Evolutionary conservation across 2,329 filamentous ascomycete species (phyloP).

Genomic region (Geosmithia putterillii): DNA sequence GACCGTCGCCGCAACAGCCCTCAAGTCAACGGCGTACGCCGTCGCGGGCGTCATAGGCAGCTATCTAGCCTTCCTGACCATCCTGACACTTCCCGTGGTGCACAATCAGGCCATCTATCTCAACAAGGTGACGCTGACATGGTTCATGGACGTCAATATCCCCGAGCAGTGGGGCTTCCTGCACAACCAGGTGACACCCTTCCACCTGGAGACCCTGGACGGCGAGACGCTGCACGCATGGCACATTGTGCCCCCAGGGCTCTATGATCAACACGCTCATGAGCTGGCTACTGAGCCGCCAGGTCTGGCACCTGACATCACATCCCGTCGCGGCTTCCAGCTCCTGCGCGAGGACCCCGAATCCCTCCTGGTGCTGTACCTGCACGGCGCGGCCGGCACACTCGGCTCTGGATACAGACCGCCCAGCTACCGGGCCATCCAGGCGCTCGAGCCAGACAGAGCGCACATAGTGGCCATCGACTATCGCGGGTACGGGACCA

Average conservation of each 20-base stretch:
- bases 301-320: constrained; percentile 20
- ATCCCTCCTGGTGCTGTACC: constrained; percentile 30
- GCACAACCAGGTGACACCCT: constrained; percentile 60
- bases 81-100: constrained; percentile 24
- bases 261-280: constrained; percentile 50
- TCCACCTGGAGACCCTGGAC: constrained; percentile 53
- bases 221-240: constrained; percentile 58
- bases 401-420: constrained; percentile 41
- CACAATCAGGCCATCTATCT: constrained; percentile 47
- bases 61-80: constrained; percentile 9
- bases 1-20: background rate
- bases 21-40: background rate
- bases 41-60: constrained; percentile 2
- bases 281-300: constrained; percentile 29
- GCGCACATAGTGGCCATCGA: constrained; percentile 48
- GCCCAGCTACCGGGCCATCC: constrained; percentile 42
- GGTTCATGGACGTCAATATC: constrained; percentile 47
- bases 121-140: constrained; percentile 38
- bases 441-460: constrained; percentile 32
- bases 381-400: constrained; percentile 45
- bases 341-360: constrained; percentile 31
- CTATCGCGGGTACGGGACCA: constrained; percentile 47
- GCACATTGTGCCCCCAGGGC: constrained; percentile 60
- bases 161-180: constrained; percentile 62
- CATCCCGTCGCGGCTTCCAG: constrained; percentile 21